Base-by-base conservation (phyloP, 768 basidiomycete species). In the Pisolithus albus region DNA sequence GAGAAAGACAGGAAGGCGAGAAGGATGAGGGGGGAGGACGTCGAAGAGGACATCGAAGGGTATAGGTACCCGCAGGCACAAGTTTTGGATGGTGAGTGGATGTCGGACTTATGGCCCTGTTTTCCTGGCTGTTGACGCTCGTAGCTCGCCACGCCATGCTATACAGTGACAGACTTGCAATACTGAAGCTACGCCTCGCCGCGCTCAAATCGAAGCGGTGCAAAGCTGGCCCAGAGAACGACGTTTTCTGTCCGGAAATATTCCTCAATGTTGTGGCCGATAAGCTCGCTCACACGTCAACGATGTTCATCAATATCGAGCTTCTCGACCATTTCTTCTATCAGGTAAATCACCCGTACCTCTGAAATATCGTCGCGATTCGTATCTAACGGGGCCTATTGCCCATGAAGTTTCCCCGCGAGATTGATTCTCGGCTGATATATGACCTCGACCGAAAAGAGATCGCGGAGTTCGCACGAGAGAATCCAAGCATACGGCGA, bases 221-320 rank as follows among this genome's bases (percentile, higher is more conserved):
- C 67, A 81, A 81, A 54, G 75, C 80, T 0, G 94, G 95, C 0
- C 93, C 94, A 6, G 84, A 92, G 52, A 92, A 81, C 57, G 88
- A 93, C 49, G 80, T 84, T 10, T 79, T 98, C 63, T 99, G 96
- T 65, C 96, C 96, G 0, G 96, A 99, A 67, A 88, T 90, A 0
- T 98, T 98, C 81, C 78, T 99, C 56, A 86, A 92, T 60, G 92
- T 95, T 23, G 93, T 99, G 19, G 92, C 96, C 3, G 91, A 97
- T 66, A 98, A 99, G 69, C 77, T 99, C 39, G 92, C 94, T 1
- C 86, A 92, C 63, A 98, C 95, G 0, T 91, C 92, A 3, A 83
- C 94, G 2, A 92, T 97, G 87, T 98, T 98, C 68, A 96, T 99
- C 76, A 96, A 93, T 71, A 96, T 99, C 53, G 96, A 99, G 66